Evolutionary conservation across 2,329 filamentous ascomycete genomes (phyloP), one percentile per base, ranked within the genome.

Genomic region (Daldinia sp.): DNA sequence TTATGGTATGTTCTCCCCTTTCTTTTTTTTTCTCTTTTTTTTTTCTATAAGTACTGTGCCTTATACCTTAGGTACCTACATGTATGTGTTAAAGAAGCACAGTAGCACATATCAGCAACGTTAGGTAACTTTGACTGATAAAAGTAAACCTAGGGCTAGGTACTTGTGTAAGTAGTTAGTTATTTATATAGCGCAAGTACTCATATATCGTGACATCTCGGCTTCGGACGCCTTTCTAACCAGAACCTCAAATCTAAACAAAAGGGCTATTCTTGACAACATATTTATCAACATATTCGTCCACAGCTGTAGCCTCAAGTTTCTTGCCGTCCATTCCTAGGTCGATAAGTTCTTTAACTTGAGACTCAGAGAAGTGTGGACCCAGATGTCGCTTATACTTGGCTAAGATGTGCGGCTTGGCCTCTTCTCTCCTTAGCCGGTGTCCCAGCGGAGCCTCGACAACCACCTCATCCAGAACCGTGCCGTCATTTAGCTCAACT

Each of bases 391-490:
- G 90, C 90, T 94, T 92, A 86, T 93, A 99, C 87, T 99, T 99
- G 81, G 89, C 90, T 75, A 98, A 84, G 75, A 99, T 98, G 82
- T 97, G 93, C 66, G 96, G 96, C 89, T 98, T 98, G 75, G 96
- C 96, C 88, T 99, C 96, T 76, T 98, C 94, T 76, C 95, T 90
- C 73, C 96, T 88, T 78, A 96, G 86, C 73, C 92, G 91, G 86
- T 99, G 96, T 76, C 96, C 96, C 44, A 99, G 89, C 64, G 96
- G 96, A 65, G 96, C 95, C 86, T 98, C 94, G 61, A 99, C 92
- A 55, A 92, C 92, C 67, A 97, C 90, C 84, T 99, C 96, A 23
- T 95, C 91, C 39, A 98, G 86, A 9, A 96, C 87, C 53, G 94
- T 97, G 76, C 96, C 96, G 79, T 98, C 95, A 81, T 97, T 96